Base-by-base conservation (phyloP, 345 rosid genomes). In the Eucalyptus marginata region DNA sequence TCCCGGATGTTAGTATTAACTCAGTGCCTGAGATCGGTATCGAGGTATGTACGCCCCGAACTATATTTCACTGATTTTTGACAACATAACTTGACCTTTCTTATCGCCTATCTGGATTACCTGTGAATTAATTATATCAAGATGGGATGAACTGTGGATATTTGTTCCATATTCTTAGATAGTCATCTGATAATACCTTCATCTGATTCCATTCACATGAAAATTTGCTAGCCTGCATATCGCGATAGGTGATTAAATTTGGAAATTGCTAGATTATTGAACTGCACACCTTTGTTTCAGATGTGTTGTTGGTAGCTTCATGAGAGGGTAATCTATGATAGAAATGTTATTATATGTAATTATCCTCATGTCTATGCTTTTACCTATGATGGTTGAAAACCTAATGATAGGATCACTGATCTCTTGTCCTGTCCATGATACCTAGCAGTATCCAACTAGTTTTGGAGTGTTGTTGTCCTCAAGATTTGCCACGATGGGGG, bases 1-100 rank as follows among this genome's bases (percentile, higher is more conserved):
- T 95, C 91, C 99, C 99, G 43, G 99, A 97, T 93, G 97, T 98
- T 89, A 97, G 97, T 89, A 96, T 98, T 25, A 93, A 97, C 93
- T 92, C 98, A 81, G 95, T 89, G 87, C 95, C 94, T 54, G 88
- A 89, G 33, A 16, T 89, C 29, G 93, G 95, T 93, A 56, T 87
- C 25, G 99, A 97, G 97, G 99, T 94, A 87, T 87, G 43, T 22
- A 76, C 1, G 15, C 47, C 83, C 40, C 14, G 22, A 18, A 76
- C 46, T 76, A 76, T 76, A 36, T 76, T 76, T 76, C 83, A 20
- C 8, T 18, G 46, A 71, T 36, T 76, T 76, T 76, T 76, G 83
- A 44, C 43, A 76, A 36, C 46, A 36, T 76, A 76, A 76, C 83
- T 76, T 76, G 27, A 76, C 83, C 83, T 76, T 76, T 76, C 47